Base-by-base conservation (phyloP, 2,329 filamentous ascomycete genomes). In the Fusarium vanettenii region DNA sequence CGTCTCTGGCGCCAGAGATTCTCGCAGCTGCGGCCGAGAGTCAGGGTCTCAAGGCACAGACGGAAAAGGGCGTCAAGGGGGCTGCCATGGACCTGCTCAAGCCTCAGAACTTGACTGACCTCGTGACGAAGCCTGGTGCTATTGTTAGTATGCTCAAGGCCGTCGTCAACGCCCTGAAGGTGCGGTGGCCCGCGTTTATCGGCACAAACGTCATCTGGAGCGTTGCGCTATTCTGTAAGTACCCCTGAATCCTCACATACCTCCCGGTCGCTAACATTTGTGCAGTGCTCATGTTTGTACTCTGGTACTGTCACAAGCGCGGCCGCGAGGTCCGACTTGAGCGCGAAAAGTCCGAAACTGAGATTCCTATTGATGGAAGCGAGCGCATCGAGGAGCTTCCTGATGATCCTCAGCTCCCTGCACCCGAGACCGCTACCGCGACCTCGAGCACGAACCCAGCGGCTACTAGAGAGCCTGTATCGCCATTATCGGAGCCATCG, bases 271-370 rank as follows among this genome's bases (percentile, higher is more conserved):
- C 69, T 72, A 56, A 74, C 35, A 20, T 4, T 14, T 7, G 2
- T 16, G 71, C 66, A 94, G 94, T 98, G 64, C 88, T 98, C 18
- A 89, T 99, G 66, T 97, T 98, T 81, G 94, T 97, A 52, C 92
- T 98, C 78, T 99, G 96, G 95, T 99, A 98, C 85, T 98, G 95
- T 85, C 93, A 98, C 84, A 98, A 98, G 86, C 93, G 97, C 64
- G 97, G 97, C 43, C 91, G 91, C 52, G 96, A 99, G 85, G 92
- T 92, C 8, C 90, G 97, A 60, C 89, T 98, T 14, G 92, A 93
- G 80, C 90, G 82, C 60, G 88, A 90, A 79, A 85, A 84, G 62
- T 76, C 82, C 1, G 82, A 80, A 13, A 77, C 79, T 1, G 83
- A 82, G 37, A 76, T 68, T 11, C 76, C 78, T 16, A 74, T 86